A percentile compares a stretch with the other conserved stretches of the same genome.
These are phyloP conservation scores for Chaetomiaceae sp. DNA, from an alignment of 2,329 filamentous ascomycete genomes.

Conservation along the genomic window DNA sequence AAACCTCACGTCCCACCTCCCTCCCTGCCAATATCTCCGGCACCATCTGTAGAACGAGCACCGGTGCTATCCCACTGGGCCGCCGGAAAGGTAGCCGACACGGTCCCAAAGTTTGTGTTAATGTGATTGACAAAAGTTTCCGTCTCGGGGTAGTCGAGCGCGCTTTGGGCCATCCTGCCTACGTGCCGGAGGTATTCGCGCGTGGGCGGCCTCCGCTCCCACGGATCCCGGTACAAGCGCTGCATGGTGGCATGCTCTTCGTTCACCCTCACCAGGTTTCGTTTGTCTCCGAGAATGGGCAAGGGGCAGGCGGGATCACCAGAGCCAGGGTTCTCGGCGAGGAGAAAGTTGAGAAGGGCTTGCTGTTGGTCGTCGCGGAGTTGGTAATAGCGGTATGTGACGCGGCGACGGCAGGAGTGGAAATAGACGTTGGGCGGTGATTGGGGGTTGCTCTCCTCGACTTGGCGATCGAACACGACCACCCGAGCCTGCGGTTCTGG, in stretches of 20 bases:
- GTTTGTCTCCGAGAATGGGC: not conserved
- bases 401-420: not conserved
- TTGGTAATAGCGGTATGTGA: not conserved
- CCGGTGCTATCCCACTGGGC: no score
- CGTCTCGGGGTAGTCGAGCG: no score
- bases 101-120: no score
- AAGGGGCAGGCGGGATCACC: not conserved
- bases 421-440: constrained; percentile 10
- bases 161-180: no score
- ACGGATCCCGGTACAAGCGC: constrained; percentile 2
- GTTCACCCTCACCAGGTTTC: not conserved
- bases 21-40: no score
- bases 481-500: constrained; percentile 11
- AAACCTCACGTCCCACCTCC: no score
- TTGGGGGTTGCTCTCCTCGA: not conserved
- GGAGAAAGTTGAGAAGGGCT: constrained; percentile 1
- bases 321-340: constrained; percentile 1
- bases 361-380: constrained; percentile 9
- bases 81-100: no score
- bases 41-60: no score
- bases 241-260: not conserved
- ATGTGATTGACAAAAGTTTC: no score
- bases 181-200: not conserved
- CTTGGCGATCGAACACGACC: constrained; percentile 6
- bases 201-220: constrained; percentile 1